Evolutionary conservation across 2,329 filamentous ascomycete species (phyloP), one percentile per base, ranked within the genome.

Genomic region (Trichoderma sp.): DNA sequence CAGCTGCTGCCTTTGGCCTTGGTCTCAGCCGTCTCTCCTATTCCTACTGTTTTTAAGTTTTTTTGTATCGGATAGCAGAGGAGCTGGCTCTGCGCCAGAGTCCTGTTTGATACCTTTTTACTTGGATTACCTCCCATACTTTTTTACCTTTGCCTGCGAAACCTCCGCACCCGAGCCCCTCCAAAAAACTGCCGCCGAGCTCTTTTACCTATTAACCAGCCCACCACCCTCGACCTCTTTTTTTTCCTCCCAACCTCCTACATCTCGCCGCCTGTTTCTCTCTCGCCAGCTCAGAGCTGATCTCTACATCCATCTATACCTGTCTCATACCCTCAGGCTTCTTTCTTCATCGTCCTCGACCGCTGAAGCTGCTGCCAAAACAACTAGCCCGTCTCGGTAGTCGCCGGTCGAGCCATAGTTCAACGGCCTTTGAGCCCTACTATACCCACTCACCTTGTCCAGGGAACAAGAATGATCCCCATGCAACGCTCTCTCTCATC

Each of bases 401-500:
- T 68, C 76, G 45, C 73, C 76, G 50, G 63, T 72, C 45, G 67
- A 75, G 74, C 67, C 27, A 75, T 62, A 21, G 29, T 65, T 65
- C 41, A 45, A 60, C 53, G 53, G 56, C 53, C 65, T 18, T 63
- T n/a, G 69, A 64, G 60, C 60, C 71, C 56, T 50, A 50, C 29
- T 16, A 33, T 29, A 64, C 27, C 60, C 41, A 27, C 38, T 31
- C 60, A n/a, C n/a, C 60, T 65, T 72, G 75, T 83, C 81, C 81
- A 88, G 87, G 86, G 85, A 83, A 83, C 84, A 87, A 88, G 83
- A 84, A 90, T 91, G 88, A 88, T 89, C 82, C 88, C 89, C 84
- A 90, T 91, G 89, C 88, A 91, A 85, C 88, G 88, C 80, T 91
- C 89, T 78, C 85, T 89, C 77, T 92, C 91, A 79, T 91, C 91